Conservation (phyloP, 306 rosid genomes). For the Senna tora region DNA sequence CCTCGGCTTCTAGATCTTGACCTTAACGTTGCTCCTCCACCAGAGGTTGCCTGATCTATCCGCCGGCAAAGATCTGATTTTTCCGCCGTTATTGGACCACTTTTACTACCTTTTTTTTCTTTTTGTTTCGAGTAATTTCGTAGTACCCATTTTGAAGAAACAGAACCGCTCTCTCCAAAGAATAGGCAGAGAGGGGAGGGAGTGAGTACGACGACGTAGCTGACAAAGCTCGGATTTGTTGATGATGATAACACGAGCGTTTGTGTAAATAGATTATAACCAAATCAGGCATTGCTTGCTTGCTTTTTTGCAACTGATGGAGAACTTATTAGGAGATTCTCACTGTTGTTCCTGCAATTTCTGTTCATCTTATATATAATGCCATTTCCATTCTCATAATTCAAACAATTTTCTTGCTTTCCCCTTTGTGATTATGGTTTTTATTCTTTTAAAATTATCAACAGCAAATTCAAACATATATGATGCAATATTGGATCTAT, state of each 20-base stretch:
- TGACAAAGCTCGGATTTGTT: constrained; percentile 36
- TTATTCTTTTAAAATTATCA: not conserved
- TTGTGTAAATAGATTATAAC: constrained; percentile 48
- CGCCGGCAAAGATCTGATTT: not conserved
- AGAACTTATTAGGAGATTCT: constrained; percentile 42
- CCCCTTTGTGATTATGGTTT: not conserved
- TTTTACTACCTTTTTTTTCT: too few relatives aligned
- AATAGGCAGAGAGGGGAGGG: constrained; percentile 8
- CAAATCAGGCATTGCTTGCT: not conserved
- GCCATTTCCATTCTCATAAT: not conserved
- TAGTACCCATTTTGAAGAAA: constrained; percentile 28
- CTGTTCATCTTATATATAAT: constrained; percentile 14
- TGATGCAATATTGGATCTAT: constrained; percentile 8
- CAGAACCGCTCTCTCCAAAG: constrained; percentile 31
- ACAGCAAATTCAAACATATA: not conserved
- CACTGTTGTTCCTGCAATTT: constrained; percentile 43
- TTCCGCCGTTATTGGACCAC: not conserved
- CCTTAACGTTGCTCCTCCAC: constrained; percentile 68
- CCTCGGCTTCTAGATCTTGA: constrained; percentile 59
- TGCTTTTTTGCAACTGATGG: constrained; percentile 54
- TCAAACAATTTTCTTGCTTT: not conserved
- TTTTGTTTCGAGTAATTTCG: not conserved
- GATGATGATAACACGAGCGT: constrained; percentile 23
- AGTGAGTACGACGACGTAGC: constrained; percentile 14
- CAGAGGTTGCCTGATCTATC: constrained; percentile 59